Conservation (phyloP, 192 early-diverging fungal genomes). For the Coemansia sp. region DNA sequence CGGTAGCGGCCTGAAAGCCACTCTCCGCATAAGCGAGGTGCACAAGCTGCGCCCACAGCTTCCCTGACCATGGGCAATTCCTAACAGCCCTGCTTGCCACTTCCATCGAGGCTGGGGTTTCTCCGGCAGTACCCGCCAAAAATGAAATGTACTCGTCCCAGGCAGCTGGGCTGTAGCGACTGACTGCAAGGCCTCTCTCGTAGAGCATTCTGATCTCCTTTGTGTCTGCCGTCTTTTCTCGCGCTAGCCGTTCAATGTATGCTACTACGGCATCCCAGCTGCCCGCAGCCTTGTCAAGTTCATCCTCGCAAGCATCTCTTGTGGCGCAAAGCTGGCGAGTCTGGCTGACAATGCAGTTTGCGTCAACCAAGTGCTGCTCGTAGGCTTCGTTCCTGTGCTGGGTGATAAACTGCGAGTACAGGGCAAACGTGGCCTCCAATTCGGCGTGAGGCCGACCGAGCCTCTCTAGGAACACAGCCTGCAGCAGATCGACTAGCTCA, state of each 20-base stretch:
- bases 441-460: slow-evolving; percentile 33
- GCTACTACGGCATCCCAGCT: slow-evolving; percentile 20
- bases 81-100: slow-evolving; percentile 20
- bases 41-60: slow-evolving; percentile 41
- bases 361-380: slow-evolving; percentile 44
- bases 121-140: slow-evolving; percentile 1
- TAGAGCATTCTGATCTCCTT: slow-evolving; percentile 31
- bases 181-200: slow-evolving; percentile 27
- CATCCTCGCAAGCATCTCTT: slow-evolving; percentile 23
- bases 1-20: slow-evolving; percentile 15
- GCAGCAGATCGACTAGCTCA: slow-evolving; percentile 18
- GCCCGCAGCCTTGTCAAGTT: slow-evolving; percentile 10
- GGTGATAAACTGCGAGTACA: slow-evolving; percentile 50
- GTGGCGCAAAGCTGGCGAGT: slow-evolving; percentile 19
- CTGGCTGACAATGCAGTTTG: slow-evolving; percentile 23
- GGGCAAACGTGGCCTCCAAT: slow-evolving; percentile 37
- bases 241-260: slow-evolving; percentile 23
- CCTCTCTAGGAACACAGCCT: slow-evolving; percentile 24
- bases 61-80: slow-evolving; percentile 50
- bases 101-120: neutral
- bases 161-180: slow-evolving; percentile 19
- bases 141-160: slow-evolving; percentile 42
- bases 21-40: slow-evolving; percentile 4
- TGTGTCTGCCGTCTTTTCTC: slow-evolving; percentile 1
- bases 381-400: slow-evolving; percentile 21